Evolutionary conservation across 768 basidiomycete genomes (phyloP), one percentile per base, ranked within the genome.

Genomic region (Amanita molliuscula): DNA sequence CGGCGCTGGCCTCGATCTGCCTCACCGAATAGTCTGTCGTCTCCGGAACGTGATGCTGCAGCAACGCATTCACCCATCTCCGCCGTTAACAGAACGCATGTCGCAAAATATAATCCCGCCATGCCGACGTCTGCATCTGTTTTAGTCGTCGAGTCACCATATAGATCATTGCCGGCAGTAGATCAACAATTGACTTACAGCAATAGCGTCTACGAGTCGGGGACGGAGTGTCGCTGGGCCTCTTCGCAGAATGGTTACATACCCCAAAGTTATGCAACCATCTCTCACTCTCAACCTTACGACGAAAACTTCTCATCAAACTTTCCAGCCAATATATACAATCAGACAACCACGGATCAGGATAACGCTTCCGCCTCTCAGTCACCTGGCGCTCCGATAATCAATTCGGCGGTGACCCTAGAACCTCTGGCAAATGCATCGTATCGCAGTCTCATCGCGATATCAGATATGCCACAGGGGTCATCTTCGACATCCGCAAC

Each of bases 11-110:
- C 63, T 28, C 61, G 62, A 41, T 60, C 64, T 46, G 61, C 62
- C 13, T 66, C 69, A 45, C 62, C 31, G 13, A 31, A 31, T 13
- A 31, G 62, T 20, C 29, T 69, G 44, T 67, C 69, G 11, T 68
- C 70, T 28, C 67, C 70, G 34, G 67, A 72, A 48, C 58, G 56
- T 44, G 69, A 68, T 29, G 48, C 47, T 15, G 9, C 51, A 28
- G 47, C 38, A 26, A 48, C 44, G n/a, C 50, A 51, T 33, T 38
- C 35, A 43, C 57, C 31, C 50, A 58, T 57, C 26, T 36, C 47
- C 25, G 38, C 40, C 25, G 49, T 37, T 16, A 45, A 55, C 13
- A 44, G 47, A 5, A 15, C 35, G 15, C 26, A 16, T 18, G 10
- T 46, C 33, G 7, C 54, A 52, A 35, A 31, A 43, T 42, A 44